Percentiles rank a stretch among this genome's conserved stretches.
Conservation (phyloP, 176 grass and related monocot genomes). For the Puccinellia tenuiflora region DNA sequence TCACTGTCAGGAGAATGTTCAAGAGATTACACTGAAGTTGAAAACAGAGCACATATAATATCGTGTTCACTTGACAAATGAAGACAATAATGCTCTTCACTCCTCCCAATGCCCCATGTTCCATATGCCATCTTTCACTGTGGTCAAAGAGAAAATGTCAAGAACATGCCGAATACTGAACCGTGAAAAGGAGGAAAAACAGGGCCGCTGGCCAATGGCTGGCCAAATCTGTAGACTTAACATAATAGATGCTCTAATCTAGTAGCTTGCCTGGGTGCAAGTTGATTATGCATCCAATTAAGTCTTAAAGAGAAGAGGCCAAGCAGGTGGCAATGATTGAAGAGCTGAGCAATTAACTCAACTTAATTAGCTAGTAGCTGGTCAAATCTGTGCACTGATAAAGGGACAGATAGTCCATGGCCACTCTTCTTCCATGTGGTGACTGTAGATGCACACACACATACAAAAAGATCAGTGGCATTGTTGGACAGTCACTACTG, state of each 20-base stretch:
- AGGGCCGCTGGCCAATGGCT: neutral
- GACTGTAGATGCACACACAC: neutral
- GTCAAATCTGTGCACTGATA: constrained; percentile 16
- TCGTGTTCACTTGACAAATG: neutral
- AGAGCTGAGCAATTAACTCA: neutral
- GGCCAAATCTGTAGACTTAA: constrained; percentile 11
- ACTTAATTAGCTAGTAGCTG: neutral
- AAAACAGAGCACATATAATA: neutral
- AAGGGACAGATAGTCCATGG: constrained; percentile 43
- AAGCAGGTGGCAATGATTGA: constrained; percentile 21
- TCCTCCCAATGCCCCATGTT: neutral
- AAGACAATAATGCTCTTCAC: neutral
- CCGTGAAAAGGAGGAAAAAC: neutral
- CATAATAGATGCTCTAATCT: constrained; percentile 18
- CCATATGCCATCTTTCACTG: constrained; percentile 15
- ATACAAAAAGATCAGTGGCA: neutral
- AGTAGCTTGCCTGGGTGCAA: neutral
- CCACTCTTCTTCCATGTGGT: constrained; percentile 38
- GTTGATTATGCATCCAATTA: neutral
- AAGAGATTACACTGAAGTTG: neutral
- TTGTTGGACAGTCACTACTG: neutral
- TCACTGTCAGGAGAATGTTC: neutral
- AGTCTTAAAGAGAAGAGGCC: constrained; percentile 9
- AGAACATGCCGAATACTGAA: neutral
- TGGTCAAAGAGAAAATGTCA: constrained; percentile 21